A percentile compares a stretch with the other conserved stretches of the same genome.
Evolutionary conservation across 805 yeast genomes (phyloP).

Genomic region (Suhomyces canberraensis): DNA sequence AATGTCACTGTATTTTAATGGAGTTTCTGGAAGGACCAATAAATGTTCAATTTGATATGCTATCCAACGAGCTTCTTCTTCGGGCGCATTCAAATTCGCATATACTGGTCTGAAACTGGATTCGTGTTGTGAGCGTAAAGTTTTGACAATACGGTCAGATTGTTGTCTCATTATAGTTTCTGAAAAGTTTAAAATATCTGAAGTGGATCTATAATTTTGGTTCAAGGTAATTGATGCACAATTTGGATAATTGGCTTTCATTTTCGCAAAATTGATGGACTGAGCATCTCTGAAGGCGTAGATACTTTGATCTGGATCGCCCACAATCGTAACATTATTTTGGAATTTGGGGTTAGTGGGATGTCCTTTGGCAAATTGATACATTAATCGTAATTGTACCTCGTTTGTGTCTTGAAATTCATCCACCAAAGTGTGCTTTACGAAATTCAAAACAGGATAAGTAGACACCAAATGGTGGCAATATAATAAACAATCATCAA

Average conservation of each 20-base stretch:
- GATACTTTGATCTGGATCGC: conserved; percentile 95
- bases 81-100: conserved; percentile 36
- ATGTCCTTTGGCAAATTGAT: conserved; percentile 37
- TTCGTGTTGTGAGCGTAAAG: conserved; percentile 45
- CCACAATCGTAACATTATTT: conserved; percentile 78
- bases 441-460: conserved; percentile 44
- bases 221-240: conserved; percentile 40
- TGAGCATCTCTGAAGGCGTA: conserved; percentile 86
- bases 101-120: conserved; percentile 47
- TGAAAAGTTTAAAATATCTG: conserved; percentile 60
- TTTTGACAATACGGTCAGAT: conserved; percentile 40
- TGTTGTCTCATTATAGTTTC: conserved; percentile 66
- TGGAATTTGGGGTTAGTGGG: conserved; percentile 28
- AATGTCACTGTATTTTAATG: conserved; percentile 55
- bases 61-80: conserved; percentile 57
- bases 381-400: conserved; percentile 70
- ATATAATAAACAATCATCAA: conserved; percentile 73
- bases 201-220: conserved; percentile 80
- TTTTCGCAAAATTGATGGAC: conserved; percentile 57
- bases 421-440: conserved; percentile 79
- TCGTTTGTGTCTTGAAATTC: conserved; percentile 92
- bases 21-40: conserved; percentile 37
- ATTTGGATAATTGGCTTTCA: conserved; percentile 42
- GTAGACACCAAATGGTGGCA: conserved; percentile 48
- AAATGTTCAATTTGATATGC: conserved; percentile 53